Evolutionary conservation across 176 grass and related monocot genomes (phyloP), one percentile per base, ranked within the genome.

Genomic region (Rhynchospora breviuscula): DNA sequence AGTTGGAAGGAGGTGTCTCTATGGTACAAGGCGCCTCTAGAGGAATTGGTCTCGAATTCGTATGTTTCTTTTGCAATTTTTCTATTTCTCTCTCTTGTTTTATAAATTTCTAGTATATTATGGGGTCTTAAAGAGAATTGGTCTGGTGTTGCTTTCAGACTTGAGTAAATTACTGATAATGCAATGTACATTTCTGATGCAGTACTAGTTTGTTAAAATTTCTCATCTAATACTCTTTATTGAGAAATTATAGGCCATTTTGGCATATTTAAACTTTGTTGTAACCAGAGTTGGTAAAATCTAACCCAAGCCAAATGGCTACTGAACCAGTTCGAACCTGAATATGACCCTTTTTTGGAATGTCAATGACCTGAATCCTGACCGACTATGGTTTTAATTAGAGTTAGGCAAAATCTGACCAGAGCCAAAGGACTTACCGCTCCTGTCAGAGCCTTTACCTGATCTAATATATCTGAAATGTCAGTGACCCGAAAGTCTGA

Each of bases 11-110:
- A 59, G 79, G 87, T 69, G 89, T 98, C 83, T 89, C 92, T 80
- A 90, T 98, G 95, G 92, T 98, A 85, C 95, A 95, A 85, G 89
- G 92, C 86, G 89, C 92, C 46, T 95, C 95, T 5, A 85, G 92
- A 61, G 92, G 95, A 69, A 93, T 98, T 82, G 92, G 90, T 51
- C 95, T 95, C 54, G 91, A 98, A 89, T 93, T 98, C 52, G 95
- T 98, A 78, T 90, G 92, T 79, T 11, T 9, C 53, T 49, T 17
- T 11, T 33, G 11, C 14, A 15, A 18, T 9, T 57, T 69, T 45
- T 3, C 67, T 61, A 7, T 18, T 52, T 7, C 5, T 70, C 56
- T 18, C 15, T 71, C 18, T 69, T 79, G 17, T 68, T 83, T 75
- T 66, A 13, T 73, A 18, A 44, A 73, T 87, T 64, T 6, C 11